A percentile compares a stretch with the other conserved stretches of the same genome.
Evolutionary conservation across 1,284 basidiomycete species (phyloP).

Genomic region (Entoloma clypeatum): DNA sequence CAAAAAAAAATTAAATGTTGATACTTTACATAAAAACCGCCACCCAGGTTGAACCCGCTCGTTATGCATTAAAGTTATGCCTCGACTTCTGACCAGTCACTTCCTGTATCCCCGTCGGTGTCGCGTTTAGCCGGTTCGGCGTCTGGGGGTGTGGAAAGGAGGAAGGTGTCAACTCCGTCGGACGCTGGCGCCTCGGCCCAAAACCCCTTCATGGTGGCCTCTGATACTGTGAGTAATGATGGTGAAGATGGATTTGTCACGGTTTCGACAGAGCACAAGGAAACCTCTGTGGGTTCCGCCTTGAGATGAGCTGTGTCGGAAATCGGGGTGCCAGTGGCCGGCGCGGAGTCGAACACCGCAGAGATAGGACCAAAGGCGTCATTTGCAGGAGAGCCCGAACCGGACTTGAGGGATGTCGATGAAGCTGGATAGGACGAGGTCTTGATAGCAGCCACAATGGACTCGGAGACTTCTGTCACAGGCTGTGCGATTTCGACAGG

Average conservation of each 20-base stretch:
- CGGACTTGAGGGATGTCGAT: no score
- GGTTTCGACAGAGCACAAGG: background rate
- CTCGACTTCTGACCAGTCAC: slow-evolving; percentile 30
- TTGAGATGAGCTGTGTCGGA: background rate
- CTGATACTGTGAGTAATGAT: slow-evolving; percentile 9
- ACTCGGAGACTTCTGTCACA: slow-evolving; percentile 1
- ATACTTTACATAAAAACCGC: no score
- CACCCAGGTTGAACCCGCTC: background rate
- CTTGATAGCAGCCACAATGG: no score
- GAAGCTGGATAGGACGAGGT: no score
- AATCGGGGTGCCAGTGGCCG: background rate
- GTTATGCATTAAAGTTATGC: slow-evolving; percentile 10
- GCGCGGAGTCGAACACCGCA: background rate
- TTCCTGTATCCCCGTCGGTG: slow-evolving; percentile 20
- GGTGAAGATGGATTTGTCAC: background rate
- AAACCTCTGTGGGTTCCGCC: background rate
- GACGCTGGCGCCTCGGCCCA: slow-evolving; percentile 4
- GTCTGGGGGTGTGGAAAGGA: slow-evolving; percentile 12
- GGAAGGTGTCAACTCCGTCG: slow-evolving; percentile 16
- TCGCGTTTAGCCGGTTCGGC: slow-evolving; percentile 11
- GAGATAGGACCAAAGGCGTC: background rate
- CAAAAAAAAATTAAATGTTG: no score
- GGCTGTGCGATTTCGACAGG: slow-evolving; percentile 10
- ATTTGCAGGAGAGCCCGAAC: background rate
- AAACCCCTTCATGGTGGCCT: slow-evolving; percentile 13